These are phyloP conservation scores for Ogataea corticis DNA, from an alignment of 805 yeast genomes.

Conservation along the genomic window DNA sequence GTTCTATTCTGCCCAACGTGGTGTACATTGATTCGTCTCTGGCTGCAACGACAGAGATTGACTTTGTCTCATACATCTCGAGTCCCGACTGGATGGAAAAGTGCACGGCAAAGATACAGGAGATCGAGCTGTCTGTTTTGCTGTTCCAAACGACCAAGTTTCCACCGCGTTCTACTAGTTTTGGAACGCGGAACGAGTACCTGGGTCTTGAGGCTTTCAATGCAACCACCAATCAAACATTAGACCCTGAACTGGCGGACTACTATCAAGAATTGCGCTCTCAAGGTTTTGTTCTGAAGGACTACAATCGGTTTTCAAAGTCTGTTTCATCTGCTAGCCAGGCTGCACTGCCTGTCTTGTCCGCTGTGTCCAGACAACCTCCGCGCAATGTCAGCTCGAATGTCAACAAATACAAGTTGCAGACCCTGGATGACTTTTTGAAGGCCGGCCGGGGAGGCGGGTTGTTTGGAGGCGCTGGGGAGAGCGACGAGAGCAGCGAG, in stretches of 20 bases:
- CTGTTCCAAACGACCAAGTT: slow-evolving; percentile 33
- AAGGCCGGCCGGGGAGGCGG: slow-evolving; percentile 40
- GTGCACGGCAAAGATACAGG: slow-evolving; percentile 24
- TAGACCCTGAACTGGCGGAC: slow-evolving; percentile 26
- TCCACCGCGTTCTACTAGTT: slow-evolving; percentile 15
- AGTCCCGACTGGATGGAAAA: slow-evolving; percentile 11
- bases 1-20: slow-evolving; percentile 53
- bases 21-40: slow-evolving; percentile 36
- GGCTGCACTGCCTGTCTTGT: not conserved
- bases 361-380: not conserved
- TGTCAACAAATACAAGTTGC: slow-evolving; percentile 53
- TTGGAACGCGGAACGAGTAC: not conserved
- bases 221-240: slow-evolving; percentile 12
- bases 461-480: slow-evolving; percentile 32
- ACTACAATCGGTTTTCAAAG: slow-evolving; percentile 36
- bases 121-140: slow-evolving; percentile 31
- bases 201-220: slow-evolving; percentile 14
- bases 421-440: slow-evolving; percentile 86
- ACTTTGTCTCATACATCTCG: slow-evolving; percentile 21
- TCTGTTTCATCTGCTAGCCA: slow-evolving; percentile 22
- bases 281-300: slow-evolving; percentile 40
- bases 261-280: slow-evolving; percentile 31
- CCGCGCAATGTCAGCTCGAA: slow-evolving; percentile 6
- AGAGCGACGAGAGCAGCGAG: slow-evolving; percentile 22
- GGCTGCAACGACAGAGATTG: slow-evolving; percentile 18